Evolutionary conservation across 164 flowering plant genomes (phyloP), one percentile per base, ranked within the genome.

Genomic region (Vitis labrusca): DNA sequence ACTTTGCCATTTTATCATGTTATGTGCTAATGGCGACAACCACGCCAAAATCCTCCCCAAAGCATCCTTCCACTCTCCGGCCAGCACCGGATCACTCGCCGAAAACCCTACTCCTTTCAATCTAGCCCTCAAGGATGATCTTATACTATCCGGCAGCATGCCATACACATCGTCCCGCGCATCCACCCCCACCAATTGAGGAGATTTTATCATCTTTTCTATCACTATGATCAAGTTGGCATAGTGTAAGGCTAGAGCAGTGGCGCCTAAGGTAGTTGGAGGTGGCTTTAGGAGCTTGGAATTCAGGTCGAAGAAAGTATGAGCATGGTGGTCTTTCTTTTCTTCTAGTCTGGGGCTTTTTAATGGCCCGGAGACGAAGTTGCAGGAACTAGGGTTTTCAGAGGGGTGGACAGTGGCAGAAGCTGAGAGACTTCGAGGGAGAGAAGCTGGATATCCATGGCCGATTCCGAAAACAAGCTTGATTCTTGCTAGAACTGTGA

Each of bases 1-100:
- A 50, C 83, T 87, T 66, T 95, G 99, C 99, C 98, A 93, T 68
- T 82, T 91, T 37, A 93, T 91, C 97, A 89, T 95, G 61, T 91
- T 90, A 55, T 91, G 98, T 0, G 98, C 97, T 64, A 95, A 62
- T 0, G 99, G 98, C 5, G 86, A 84, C 53, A 95, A 56, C 99
- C 99, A 95, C 53, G 84, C 88, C 59, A 95, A 29, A 12, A 93
- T 93, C 82, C 85, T 80, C 53, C 82, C 85, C 72, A 93, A 15
- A 1, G 98, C 98, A 1, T 86, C 91, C 50, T 78, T 84, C 99
- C 99, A 95, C 57, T 91, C 98, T 9, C 66, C 81, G 15, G 98
- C 99, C 0, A 95, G 85, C 47, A 17, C 81, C 2, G 93, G 81
- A 71, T 93, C 98, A n/a, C 76, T 79, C 0, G 97, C 95, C 5